Base-by-base conservation (phyloP, 176 grass and related monocot species). In the Tillandsia leiboldiana region DNA sequence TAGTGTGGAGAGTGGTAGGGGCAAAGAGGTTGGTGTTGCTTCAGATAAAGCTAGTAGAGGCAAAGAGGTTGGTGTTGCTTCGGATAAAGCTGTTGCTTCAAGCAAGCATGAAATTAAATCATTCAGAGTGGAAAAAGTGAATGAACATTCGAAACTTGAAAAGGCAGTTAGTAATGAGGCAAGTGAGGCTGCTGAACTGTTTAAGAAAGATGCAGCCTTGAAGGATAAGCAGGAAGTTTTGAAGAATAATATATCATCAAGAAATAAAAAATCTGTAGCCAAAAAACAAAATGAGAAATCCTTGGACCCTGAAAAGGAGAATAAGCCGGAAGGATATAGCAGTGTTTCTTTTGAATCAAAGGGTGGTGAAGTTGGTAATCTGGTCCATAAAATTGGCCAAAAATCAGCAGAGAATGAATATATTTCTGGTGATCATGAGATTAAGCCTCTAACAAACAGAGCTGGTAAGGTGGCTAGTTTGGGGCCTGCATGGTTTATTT, bases 271-370 rank as follows among this genome's bases (percentile, higher is more conserved):
- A 51, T 78, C 80, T 78, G 72, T 69, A 67, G 29, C 68, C 62
- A 73, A 61, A 62, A 47, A 80, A 63, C 65, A 50, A 62, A 51
- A 75, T 33, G 63, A 80, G 50, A 73, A 15, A 73, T 70, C 50
- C 23, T 83, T 70, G 48, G 78, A 85, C 53, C 69, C 75, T 67
- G 86, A 78, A 80, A 89, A 91, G 64, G 92, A 91, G 64, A 92
- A 90, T 67, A 83, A 7, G 8, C 75, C 79, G 52, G 70, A 63
- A n/a, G 77, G 59, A 12, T 66, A 49, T 66, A 71, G 51, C 77
- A 10, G 71, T 26, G 33, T 42, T 42, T 42, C 33, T 56, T 79
- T 59, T 76, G 76, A 87, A 73, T 51, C 70, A 53, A 75, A 52
- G 12, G 9, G 27, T 53, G 54, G 6, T 51, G 23, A 52, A 72